phyloP scores from a whole-genome alignment of 345 rosid species.

The Trapa bicornis region DNA sequence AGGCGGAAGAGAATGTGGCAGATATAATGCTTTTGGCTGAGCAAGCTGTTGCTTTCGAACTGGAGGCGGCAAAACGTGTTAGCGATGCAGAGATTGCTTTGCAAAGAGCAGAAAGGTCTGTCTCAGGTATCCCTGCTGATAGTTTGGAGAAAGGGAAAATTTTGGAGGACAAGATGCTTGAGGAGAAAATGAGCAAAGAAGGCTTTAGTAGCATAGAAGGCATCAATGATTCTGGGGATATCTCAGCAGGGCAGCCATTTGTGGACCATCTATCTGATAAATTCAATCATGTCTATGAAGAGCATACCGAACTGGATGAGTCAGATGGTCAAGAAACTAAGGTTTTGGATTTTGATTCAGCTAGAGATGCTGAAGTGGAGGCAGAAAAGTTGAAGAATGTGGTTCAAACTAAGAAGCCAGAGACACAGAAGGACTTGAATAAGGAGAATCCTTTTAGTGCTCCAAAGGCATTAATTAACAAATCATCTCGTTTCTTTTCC shows the following conservation, averaged over 20 bases:
- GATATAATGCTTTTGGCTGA: conserved; percentile 88
- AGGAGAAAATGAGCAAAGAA: conserved; percentile 22
- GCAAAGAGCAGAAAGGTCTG: conserved; percentile 52
- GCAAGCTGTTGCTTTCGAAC: conserved; percentile 89
- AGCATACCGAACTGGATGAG: conserved; percentile 32
- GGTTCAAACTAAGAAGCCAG: conserved; percentile 55
- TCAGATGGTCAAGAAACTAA: conserved; percentile 47
- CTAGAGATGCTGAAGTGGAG: conserved; percentile 53
- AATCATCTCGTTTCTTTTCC: conserved; percentile 92
- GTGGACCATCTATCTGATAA: conserved; percentile 36
- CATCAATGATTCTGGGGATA: conserved; percentile 26
- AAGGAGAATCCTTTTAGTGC: conserved; percentile 52
- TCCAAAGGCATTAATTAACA: conserved; percentile 64
- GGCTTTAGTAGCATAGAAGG: not conserved
- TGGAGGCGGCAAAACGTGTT: conserved; percentile 58
- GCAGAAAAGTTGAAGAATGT: conserved; percentile 39
- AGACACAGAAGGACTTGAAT: conserved; percentile 54
- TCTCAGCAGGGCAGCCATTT: conserved; percentile 23
- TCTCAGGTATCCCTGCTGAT: conserved; percentile 34
- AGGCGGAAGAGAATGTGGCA: conserved; percentile 89
- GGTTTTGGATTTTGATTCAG: conserved; percentile 33
- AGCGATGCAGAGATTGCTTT: conserved; percentile 79
- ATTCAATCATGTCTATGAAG: conserved; percentile 30
- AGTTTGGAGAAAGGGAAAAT: conserved; percentile 33
- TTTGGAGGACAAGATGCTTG: conserved; percentile 32